Conservation (phyloP, 768 basidiomycete species). For the Calocybe gangraenosa region DNA sequence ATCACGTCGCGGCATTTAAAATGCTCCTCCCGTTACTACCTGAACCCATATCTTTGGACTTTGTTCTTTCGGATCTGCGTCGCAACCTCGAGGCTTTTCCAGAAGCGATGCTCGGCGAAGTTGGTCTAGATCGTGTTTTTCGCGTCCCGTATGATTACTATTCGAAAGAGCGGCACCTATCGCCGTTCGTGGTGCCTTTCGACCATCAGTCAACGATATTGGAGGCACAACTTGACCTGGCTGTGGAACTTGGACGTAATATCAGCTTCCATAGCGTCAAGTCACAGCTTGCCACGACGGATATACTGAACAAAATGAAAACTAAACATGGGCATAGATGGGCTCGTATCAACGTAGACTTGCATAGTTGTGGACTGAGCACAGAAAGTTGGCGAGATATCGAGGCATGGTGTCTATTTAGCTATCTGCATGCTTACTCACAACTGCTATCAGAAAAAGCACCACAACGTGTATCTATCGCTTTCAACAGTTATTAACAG, state of each 20-base stretch:
- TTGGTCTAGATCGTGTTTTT: constrained; percentile 83
- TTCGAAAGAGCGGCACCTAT: constrained; percentile 49
- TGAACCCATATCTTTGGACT: constrained; percentile 57
- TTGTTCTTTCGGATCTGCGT: constrained; percentile 59
- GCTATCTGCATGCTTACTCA: constrained; percentile 7
- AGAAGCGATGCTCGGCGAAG: constrained; percentile 84
- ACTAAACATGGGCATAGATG: constrained; percentile 55
- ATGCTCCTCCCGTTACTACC: constrained; percentile 65
- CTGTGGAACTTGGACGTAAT: constrained; percentile 71
- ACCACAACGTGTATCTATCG: constrained; percentile 81
- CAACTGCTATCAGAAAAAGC: constrained; percentile 43
- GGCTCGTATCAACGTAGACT: constrained; percentile 70
- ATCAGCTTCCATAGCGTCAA: constrained; percentile 89
- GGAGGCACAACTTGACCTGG: constrained; percentile 82
- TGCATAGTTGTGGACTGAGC: constrained; percentile 89
- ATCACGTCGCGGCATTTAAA: constrained; percentile 41
- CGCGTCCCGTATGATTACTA: constrained; percentile 62
- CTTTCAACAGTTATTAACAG: constrained; percentile 84
- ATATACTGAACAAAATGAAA: constrained; percentile 58
- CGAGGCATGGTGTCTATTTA: constrained; percentile 49
- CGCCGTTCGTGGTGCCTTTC: constrained; percentile 75
- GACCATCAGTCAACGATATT: constrained; percentile 80
- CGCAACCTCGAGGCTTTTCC: constrained; percentile 57
- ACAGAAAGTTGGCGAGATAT: constrained; percentile 69
- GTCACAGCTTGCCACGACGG: constrained; percentile 61